Evolutionary conservation across 805 yeast genomes (phyloP).

Genomic region (Metschnikowia kunwiensis): DNA sequence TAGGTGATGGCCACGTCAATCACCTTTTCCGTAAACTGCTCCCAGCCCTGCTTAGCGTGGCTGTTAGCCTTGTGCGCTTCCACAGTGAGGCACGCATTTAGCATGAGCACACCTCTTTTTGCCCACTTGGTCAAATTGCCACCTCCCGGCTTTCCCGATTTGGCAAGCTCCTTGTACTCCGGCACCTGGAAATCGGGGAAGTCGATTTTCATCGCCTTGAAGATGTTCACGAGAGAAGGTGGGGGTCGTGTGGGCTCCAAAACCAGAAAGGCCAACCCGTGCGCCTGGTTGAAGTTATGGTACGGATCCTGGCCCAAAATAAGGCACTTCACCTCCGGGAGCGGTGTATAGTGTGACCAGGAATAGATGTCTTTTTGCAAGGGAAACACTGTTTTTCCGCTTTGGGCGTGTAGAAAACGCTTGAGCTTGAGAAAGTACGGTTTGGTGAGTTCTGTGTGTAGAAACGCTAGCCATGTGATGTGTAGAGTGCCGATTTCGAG

Average conservation of each 20-base stretch:
- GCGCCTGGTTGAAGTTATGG: slow-evolving; percentile 90
- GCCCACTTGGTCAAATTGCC: slow-evolving; percentile 86
- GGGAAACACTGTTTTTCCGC: slow-evolving; percentile 66
- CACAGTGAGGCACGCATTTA: slow-evolving; percentile 88
- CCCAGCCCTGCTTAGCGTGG: slow-evolving; percentile 92
- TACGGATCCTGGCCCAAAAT: slow-evolving; percentile 96
- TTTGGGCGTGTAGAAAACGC: slow-evolving; percentile 53
- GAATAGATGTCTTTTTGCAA: slow-evolving; percentile 76
- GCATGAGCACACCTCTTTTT: slow-evolving; percentile 75
- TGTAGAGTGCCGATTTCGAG: slow-evolving; percentile 72
- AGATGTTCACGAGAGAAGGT: slow-evolving; percentile 85
- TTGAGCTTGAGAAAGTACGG: slow-evolving; percentile 81
- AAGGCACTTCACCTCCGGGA: slow-evolving; percentile 68
- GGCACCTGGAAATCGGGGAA: slow-evolving; percentile 71
- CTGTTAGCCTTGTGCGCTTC: slow-evolving; percentile 92
- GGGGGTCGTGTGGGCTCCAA: slow-evolving; percentile 73
- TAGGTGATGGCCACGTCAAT: slow-evolving; percentile 50
- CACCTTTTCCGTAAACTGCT: slow-evolving; percentile 73
- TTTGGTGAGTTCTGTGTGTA: slow-evolving; percentile 72
- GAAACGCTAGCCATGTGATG: slow-evolving; percentile 69
- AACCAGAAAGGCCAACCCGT: slow-evolving; percentile 93
- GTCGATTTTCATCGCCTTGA: slow-evolving; percentile 61
- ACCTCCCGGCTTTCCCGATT: slow-evolving; percentile 36
- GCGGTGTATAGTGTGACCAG: slow-evolving; percentile 86
- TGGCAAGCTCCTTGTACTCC: slow-evolving; percentile 25